phyloP scores from a whole-genome alignment of 805 yeast species.

The Pichia membranifaciens region DNA sequence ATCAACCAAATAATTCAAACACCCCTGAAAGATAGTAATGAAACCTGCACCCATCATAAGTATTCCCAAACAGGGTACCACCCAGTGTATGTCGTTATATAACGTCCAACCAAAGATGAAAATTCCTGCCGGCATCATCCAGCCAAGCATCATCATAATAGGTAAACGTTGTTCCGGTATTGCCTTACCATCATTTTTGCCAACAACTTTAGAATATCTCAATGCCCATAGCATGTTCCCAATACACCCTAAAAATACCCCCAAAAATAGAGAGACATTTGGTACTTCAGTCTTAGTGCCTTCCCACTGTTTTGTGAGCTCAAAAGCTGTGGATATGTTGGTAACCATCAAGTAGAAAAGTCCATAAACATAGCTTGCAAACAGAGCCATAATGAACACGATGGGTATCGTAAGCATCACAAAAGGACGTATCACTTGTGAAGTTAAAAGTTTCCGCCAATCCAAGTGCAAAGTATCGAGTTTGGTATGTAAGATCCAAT shows the following conservation, averaged over 20 bases:
- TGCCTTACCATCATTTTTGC: constrained; percentile 37
- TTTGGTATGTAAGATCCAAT: constrained; percentile 30
- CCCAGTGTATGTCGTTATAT: constrained; percentile 38
- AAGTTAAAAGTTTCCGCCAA: constrained; percentile 22
- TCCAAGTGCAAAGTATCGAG: constrained; percentile 22
- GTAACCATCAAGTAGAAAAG: constrained; percentile 41
- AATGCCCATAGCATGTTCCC: constrained; percentile 29
- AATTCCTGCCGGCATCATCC: constrained; percentile 54
- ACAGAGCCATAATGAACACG: constrained; percentile 37
- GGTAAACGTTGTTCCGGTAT: constrained; percentile 57
- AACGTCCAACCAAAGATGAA: constrained; percentile 64
- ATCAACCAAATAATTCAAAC: constrained; percentile 64
- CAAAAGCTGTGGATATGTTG: constrained; percentile 36
- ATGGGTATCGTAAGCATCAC: constrained; percentile 38
- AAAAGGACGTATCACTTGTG: constrained; percentile 34
- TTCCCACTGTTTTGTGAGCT: constrained; percentile 26
- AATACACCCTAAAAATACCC: constrained; percentile 31
- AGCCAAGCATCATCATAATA: constrained; percentile 47
- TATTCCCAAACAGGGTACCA: constrained; percentile 54
- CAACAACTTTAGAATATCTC: constrained; percentile 12
- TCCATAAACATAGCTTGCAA: constrained; percentile 46
- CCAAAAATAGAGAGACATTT: constrained; percentile 34
- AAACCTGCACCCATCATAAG: constrained; percentile 54
- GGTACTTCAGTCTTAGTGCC: constrained; percentile 32
- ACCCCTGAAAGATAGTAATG: constrained; percentile 61